Base-by-base conservation (phyloP, 352 stramenopile genomes). In the Pythium pyrilobum region DNA sequence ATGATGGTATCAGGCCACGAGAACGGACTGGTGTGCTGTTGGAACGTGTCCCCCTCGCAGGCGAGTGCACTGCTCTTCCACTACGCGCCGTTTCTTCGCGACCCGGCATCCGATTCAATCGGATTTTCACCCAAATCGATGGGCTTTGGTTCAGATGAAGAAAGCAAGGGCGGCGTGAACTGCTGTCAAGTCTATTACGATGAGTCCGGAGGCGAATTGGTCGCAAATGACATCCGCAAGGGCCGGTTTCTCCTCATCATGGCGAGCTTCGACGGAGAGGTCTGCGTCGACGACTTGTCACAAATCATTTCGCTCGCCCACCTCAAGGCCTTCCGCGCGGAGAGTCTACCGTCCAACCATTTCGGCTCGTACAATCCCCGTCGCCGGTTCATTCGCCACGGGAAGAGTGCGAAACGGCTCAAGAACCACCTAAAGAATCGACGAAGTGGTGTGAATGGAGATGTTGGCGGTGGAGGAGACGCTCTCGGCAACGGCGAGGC, bases 331-430 rank as follows among this genome's bases (percentile, higher is more conserved):
- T 75, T 87, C 21, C 65, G 72, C 0, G 67, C 86, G 20, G 69
- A 86, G 34, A 85, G 70, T 16, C 62, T 89, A 32, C 72, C 75
- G 3, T 81, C 64, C 12, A 71, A 71, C 15, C 65, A 87, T 24
- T 58, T 74, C 32, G 57, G 77, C 10, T 75, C 81, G 16, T 92
- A 92, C 55, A 89, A 89, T 29, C 81, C 81, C 18, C 72, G 78
- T 6, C 69, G 81, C 0, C 69, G 81, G 0, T 89, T 89, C 45
- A 58, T 87, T 32, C 65, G 81, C 8, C 74, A 89, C 18, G 81
- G 79, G 5, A 86, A 86, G 31, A 77, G 72, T 15, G 68, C 76
- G 11, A 85, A 81, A 34, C 64, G 78, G 2, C 62, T 85, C 28
- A 72, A 70, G 4, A 61, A 68, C 33, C 68, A 68, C 27, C 18